Base-by-base conservation (phyloP, 768 basidiomycete species). In the Amanita thiersii region DNA sequence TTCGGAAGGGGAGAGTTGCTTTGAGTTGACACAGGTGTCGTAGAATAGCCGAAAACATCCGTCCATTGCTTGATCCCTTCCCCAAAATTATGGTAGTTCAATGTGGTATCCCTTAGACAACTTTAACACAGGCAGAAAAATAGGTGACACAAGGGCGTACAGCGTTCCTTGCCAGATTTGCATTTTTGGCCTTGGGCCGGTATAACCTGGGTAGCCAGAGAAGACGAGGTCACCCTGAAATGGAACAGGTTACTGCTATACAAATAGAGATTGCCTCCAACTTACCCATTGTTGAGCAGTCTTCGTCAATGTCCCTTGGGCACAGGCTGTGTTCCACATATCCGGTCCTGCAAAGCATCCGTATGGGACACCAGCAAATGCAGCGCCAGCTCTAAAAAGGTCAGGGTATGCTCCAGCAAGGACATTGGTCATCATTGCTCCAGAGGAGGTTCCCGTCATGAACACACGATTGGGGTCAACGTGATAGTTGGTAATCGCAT, bases 401-500 rank as follows among this genome's bases (percentile, higher is more conserved):
- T 77, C 70, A 9, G 75, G 75, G 57, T 77, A 75, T 10, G 70
- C 67, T 24, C 72, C 75, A 35, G 60, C 57, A 30, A 77, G 59
- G 18, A 76, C 74, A 50, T 69, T 72, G 43, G 75, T 76, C 75
- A 77, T 77, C 76, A 77, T 79, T 1, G 66, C 69, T 31, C 75
- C 76, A 2, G 73, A 75, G 3, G 68, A 69, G 2, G 65, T 64
- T 11, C 75, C 75, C 24, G 70, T 71, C 19, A 65, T 67, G 53
- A 68, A 77, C 44, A 77, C 73, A 28, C 64, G 62, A n/a, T 44
- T 50, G 2, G 69, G 28, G 47, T 75, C 67, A 26, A 72, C 73
- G 24, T 62, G 63, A 45, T 61, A 73, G 57, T 62, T 73, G 15
- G 57, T 38, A 36, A 77, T 69, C 11, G 75, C 70, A 49, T 65